These are phyloP conservation scores for Corchorus olitorius DNA, from an alignment of 345 rosid genomes.

Conservation along the genomic window DNA sequence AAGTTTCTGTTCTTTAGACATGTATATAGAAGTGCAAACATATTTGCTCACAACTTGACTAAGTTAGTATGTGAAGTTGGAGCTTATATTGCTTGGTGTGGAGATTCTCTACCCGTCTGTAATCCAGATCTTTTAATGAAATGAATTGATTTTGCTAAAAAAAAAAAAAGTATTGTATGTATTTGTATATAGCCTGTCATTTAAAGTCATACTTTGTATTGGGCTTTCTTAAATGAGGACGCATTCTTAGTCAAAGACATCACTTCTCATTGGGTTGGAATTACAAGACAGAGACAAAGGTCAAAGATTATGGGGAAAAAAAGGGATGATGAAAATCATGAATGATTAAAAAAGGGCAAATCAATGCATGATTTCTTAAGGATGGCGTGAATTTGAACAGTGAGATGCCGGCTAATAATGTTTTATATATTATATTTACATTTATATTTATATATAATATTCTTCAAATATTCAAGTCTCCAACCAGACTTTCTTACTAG, in stretches of 20 bases:
- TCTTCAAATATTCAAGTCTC: background rate
- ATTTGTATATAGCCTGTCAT: background rate
- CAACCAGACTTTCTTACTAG: background rate
- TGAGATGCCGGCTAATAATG: constrained; percentile 10
- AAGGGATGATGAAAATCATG: background rate
- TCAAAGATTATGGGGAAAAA: constrained; percentile 7
- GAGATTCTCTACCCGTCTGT: too few relatives aligned
- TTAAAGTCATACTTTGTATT: background rate
- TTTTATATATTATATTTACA: too few relatives aligned
- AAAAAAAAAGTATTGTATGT: too few relatives aligned
- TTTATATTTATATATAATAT: too few relatives aligned
- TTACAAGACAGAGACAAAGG: constrained; percentile 8
- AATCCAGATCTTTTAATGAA: too few relatives aligned
- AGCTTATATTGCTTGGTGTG: too few relatives aligned
- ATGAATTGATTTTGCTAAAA: too few relatives aligned
- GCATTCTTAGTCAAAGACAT: background rate
- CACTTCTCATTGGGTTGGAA: background rate
- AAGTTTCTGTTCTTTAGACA: too few relatives aligned
- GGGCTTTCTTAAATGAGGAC: too few relatives aligned
- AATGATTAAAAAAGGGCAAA: background rate
- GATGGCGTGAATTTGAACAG: constrained; percentile 41
- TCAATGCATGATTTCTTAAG: constrained; percentile 21
- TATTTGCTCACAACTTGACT: too few relatives aligned
- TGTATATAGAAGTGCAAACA: too few relatives aligned
- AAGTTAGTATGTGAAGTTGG: too few relatives aligned